Evolutionary conservation across 2,329 filamentous ascomycete species (phyloP), one percentile per base, ranked within the genome.

Genomic region (Botrytis fabae): DNA sequence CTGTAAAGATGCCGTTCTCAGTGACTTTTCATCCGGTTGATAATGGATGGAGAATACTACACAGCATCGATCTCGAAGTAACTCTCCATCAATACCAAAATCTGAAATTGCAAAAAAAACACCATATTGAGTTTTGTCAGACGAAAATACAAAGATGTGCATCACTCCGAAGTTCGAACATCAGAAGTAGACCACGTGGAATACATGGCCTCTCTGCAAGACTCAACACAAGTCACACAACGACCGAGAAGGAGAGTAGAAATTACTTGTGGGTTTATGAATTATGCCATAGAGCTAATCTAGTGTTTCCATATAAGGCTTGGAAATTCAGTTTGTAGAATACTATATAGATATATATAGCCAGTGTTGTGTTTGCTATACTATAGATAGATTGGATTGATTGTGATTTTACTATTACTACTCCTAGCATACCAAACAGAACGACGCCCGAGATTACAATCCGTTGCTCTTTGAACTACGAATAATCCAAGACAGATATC

Each of bases 241-340:
- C 48, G 25, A 51, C 2, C 4, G 48, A n/a, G 12, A 54, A 54
- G 14, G 12, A n/a, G 5, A 16, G 25, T 16, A 54, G n/a, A 7
- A 54, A n/a, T 16, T n/a, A n/a, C 48, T n/a, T 9, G 2, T 3
- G 25, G n/a, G 16, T 10, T 38, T 38, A 38, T 1, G 38, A 38
- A 38, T 38, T 38, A 9, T 38, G 7, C 14, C n/a, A 16, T 25
- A 54, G 48, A 54, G n/a, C 25, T n/a, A 6, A n/a, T 7, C 12
- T 10, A 54, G 25, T 16, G 2, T n/a, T n/a, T 54, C 48, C 0
- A n/a, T n/a, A 54, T 2, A 1, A 7, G 5, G 12, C 48, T 12
- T 2, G 0, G 12, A n/a, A n/a, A 16, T 2, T 14, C 0, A 16
- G 10, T 10, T 16, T 12, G 1, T 7, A 54, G 25, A 54, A 54